phyloP scores from a whole-genome alignment of 2,329 filamentous ascomycete genomes.

The Pestalotiopsis sp. region DNA sequence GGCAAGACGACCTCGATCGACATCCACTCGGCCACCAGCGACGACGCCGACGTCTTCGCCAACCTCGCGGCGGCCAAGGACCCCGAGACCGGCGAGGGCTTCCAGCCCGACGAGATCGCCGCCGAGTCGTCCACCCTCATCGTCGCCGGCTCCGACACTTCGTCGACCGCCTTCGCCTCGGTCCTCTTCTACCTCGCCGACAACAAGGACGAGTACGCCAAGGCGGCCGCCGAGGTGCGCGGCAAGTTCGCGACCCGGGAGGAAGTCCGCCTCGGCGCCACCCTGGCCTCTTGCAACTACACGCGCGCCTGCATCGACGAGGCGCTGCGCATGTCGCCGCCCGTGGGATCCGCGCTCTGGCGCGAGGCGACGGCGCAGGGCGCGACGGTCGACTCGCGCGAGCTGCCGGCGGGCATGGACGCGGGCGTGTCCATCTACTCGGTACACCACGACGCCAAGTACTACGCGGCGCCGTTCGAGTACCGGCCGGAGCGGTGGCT shows the following conservation, averaged over 20 bases:
- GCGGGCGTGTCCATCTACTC: conserved; percentile 17
- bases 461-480: conserved; percentile 15
- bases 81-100: conserved; percentile 14
- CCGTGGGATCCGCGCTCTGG: conserved; percentile 11
- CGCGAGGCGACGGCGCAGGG: conserved; percentile 11
- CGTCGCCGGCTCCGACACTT: conserved; percentile 16
- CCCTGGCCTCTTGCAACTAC: conserved; percentile 15
- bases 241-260: conserved; percentile 11
- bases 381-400: conserved; percentile 9
- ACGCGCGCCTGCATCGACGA: conserved; percentile 18
- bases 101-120: conserved; percentile 11
- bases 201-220: conserved; percentile 9
- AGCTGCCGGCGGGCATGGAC: conserved; percentile 15
- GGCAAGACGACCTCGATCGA: conserved; percentile 8
- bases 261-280: conserved; percentile 13
- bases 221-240: conserved; percentile 16
- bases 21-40: conserved; percentile 4
- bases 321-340: conserved; percentile 16
- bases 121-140: conserved; percentile 16
- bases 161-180: conserved; percentile 8
- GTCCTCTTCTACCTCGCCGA: conserved; percentile 14
- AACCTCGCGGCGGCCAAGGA: conserved; percentile 10
- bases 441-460: conserved; percentile 14
- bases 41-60: conserved; percentile 12
- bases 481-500: conserved; percentile 19